Conservation (phyloP, 1,139 yeast genomes). For the Meyerozyma athensensis region DNA sequence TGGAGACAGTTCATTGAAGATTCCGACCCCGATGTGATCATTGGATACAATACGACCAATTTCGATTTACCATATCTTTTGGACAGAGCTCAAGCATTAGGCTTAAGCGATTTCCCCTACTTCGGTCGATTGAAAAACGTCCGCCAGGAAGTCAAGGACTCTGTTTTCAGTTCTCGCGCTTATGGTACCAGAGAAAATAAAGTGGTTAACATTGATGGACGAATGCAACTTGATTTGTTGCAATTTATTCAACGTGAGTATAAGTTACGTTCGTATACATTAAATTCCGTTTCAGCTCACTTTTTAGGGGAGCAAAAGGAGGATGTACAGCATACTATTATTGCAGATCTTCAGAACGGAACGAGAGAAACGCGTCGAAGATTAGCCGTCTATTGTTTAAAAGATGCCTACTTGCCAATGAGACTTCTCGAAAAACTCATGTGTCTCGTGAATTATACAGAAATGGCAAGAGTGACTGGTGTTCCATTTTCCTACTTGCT, state of each 20-base stretch:
- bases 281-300: slow-evolving; percentile 93
- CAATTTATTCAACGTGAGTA: slow-evolving; percentile 94
- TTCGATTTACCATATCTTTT: slow-evolving; percentile 92
- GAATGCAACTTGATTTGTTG: slow-evolving; percentile 89
- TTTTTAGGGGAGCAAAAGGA: slow-evolving; percentile 95
- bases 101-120: slow-evolving; percentile 67
- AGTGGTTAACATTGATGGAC: slow-evolving; percentile 87
- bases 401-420: slow-evolving; percentile 91
- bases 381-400: slow-evolving; percentile 92
- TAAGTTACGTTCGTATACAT: slow-evolving; percentile 87
- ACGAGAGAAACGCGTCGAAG: slow-evolving; percentile 89
- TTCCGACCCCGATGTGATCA: slow-evolving; percentile 93
- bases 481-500: slow-evolving; percentile 91
- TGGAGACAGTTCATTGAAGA: slow-evolving; percentile 85
- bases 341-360: slow-evolving; percentile 92
- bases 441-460: slow-evolving; percentile 96
- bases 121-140: slow-evolving; percentile 72
- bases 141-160: slow-evolving; percentile 73
- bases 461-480: slow-evolving; percentile 99
- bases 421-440: slow-evolving; percentile 84
- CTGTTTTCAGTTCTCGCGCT: slow-evolving; percentile 89
- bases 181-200: slow-evolving; percentile 95
- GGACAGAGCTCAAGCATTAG: slow-evolving; percentile 78
- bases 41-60: slow-evolving; percentile 92
- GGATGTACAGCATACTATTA: slow-evolving; percentile 95